These are phyloP conservation scores for Annulohypoxylon moriforme DNA, from an alignment of 495 filamentous ascomycete species.

Conservation along the genomic window DNA sequence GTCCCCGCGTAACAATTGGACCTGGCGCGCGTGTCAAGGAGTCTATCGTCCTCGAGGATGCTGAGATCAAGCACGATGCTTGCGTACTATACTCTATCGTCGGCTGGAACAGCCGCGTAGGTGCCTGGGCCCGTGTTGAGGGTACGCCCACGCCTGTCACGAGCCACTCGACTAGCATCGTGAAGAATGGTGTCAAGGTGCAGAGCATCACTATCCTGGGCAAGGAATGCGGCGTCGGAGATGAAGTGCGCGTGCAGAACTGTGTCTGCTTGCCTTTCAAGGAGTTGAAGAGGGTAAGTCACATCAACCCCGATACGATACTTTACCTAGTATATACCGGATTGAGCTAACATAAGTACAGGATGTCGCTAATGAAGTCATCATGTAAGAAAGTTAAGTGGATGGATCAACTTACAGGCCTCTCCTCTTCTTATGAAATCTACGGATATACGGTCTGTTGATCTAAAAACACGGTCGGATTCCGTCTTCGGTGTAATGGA, in stretches of 20 bases:
- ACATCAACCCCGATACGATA: neutral
- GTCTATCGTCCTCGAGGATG: conserved; percentile 93
- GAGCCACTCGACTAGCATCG: conserved; percentile 91
- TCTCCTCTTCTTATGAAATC: conserved; percentile 22
- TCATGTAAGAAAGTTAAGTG: conserved; percentile 73
- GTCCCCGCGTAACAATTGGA: conserved; percentile 84
- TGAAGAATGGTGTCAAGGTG: conserved; percentile 98
- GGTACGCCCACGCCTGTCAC: conserved; percentile 90
- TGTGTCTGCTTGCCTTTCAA: conserved; percentile 98
- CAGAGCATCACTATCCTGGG: conserved; percentile 98
- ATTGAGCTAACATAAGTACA: conserved; percentile 57
- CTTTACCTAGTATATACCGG: neutral
- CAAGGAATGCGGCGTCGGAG: conserved; percentile 94
- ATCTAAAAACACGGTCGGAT: conserved; percentile 1
- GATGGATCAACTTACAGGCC: conserved; percentile 21
- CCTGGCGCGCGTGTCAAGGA: conserved; percentile 95
- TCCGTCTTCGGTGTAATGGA: conserved; percentile 33
- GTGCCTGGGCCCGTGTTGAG: conserved; percentile 97
- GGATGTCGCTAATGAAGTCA: conserved; percentile 95
- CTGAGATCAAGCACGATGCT: conserved; percentile 96
- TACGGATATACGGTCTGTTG: too few species aligned
- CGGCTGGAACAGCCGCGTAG: conserved; percentile 95
- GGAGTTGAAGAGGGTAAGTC: conserved; percentile 94
- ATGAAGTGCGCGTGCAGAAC: conserved; percentile 98
- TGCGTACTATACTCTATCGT: conserved; percentile 97